Evolutionary conservation across 2,329 filamentous ascomycete species (phyloP), one percentile per base, ranked within the genome.

Genomic region (Colletotrichum camelliae): DNA sequence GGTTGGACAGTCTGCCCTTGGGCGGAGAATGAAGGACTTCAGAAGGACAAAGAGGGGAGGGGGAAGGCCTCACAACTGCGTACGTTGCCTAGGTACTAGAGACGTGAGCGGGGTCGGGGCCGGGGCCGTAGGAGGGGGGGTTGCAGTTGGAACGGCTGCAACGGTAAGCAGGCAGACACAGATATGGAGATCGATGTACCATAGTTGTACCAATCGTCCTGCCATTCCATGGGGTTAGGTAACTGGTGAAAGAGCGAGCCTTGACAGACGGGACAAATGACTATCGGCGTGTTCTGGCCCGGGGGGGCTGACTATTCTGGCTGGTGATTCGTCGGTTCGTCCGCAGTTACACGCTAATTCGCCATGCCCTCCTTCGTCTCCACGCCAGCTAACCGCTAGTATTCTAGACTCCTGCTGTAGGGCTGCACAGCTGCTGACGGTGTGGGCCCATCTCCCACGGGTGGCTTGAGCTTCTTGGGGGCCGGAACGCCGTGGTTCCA

Each of bases 401-500:
- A 57, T 24, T 29, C 33, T 75, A 72, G 72, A 55, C 10, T 27
- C 16, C 24, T 43, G 52, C 62, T 24, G 62, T 75, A 72, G 72
- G 72, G 72, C 72, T 75, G 72, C 72, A 67, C 72, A 55, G 62
- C 58, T 74, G 62, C 72, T 75, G 72, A 67, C 61, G 57, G 35
- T 52, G 55, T 72, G 72, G 72, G 16, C 15, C 68, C 16, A 35
- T 21, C 35, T 35, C 10, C 27, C 31, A 62, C 55, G 29, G 57
- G 29, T 55, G 52, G 64, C 64, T 68, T 37, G 55, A 67, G 62
- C 70, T 68, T 24, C 27, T 67, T 67, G 48, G 66, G 64, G 64
- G 66, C 48, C 48, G 48, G 48, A 57, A 67, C 66, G 39, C 62
- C 39, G n/a, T 18, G n/a, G 37, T 31, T 39, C 33, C 61, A 43